Base-by-base conservation (phyloP, 1,284 basidiomycete species). In the Pyrrhoderma lamaoense region DNA sequence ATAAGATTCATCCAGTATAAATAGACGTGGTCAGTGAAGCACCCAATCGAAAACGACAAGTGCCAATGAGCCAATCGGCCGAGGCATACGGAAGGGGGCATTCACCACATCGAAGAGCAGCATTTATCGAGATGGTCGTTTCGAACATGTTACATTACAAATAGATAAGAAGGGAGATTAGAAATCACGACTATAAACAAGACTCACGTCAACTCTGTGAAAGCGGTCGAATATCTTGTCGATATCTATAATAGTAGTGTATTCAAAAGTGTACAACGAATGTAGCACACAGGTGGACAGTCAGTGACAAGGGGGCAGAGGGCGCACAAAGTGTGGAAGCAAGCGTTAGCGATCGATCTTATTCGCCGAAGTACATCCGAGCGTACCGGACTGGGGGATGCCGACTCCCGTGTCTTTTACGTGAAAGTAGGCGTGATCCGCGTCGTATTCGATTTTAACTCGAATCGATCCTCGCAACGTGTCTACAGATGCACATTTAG, bases 361-460 rank as follows among this genome's bases (percentile, higher is more conserved):
- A 9, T 9, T n/a, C 35, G 8, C 27, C 16, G 36, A 18, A 16
- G 9, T 19, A 3, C 25, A 44, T 16, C 25, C 7, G 9, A 13
- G 42, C 27, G 16, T 49, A 57, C 56, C 56, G 18, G 49, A 50
- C 16, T 56, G 36, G 13, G 61, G 60, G 39, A 66, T 64, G 19
- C 64, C 62, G 47, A 61, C 59, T 19, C 61, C 59, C 9, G 64
- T 64, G 45, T 66, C 63, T 23, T 56, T 45, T 14, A 65, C 60
- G 27, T 46, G 53, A 31, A 63, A 61, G 16, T 56, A 42, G 3
- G 55, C 60, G 40, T 49, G 48, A 23, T 54, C 47, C 13, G 42
- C 45, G 9, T 44, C 43, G 42, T 58, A 61, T 27, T 42, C 39
- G 19, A 60, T 43, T 19, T 52, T 49, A n/a, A 62, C 61, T 2